Evolutionary conservation across 345 rosid species (phyloP).

Genomic region (Populus deltoides): DNA sequence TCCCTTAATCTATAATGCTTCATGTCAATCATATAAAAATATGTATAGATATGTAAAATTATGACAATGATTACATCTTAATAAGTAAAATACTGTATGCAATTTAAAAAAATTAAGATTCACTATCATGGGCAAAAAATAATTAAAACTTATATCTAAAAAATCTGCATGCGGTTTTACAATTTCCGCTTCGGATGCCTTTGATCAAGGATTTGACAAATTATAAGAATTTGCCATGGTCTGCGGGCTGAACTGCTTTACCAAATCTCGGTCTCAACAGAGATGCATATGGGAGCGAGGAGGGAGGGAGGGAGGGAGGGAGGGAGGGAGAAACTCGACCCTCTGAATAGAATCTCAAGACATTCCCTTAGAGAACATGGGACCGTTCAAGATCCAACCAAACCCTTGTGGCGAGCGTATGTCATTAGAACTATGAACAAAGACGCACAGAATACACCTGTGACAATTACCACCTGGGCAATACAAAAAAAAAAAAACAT

Average conservation of each 20-base stretch:
- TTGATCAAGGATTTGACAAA: not conserved
- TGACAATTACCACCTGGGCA: slow-evolving; percentile 56
- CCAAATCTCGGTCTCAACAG: not conserved
- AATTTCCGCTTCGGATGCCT: not conserved
- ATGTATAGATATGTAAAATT: not conserved
- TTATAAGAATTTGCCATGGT: not conserved
- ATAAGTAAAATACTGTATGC: not conserved
- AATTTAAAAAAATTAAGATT: not conserved
- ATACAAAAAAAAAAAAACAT: not conserved
- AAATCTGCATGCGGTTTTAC: not conserved
- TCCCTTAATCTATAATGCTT: too few relatives aligned
- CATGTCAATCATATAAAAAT: too few relatives aligned
- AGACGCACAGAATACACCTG: slow-evolving; percentile 40
- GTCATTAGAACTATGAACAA: slow-evolving; percentile 59
- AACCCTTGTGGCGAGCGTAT: slow-evolving; percentile 80
- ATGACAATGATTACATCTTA: not conserved
- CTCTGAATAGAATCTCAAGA: not conserved
- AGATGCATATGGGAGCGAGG: not conserved
- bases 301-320: not conserved
- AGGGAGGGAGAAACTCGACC: not conserved
- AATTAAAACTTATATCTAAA: not conserved
- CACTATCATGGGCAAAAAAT: not conserved
- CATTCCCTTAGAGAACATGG: not conserved
- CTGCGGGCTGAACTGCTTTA: not conserved
- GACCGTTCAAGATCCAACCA: slow-evolving; percentile 67